A percentile compares a stretch with the other conserved stretches of the same genome.
Conservation (phyloP, 768 basidiomycete genomes). For the Panellus pusillus region DNA sequence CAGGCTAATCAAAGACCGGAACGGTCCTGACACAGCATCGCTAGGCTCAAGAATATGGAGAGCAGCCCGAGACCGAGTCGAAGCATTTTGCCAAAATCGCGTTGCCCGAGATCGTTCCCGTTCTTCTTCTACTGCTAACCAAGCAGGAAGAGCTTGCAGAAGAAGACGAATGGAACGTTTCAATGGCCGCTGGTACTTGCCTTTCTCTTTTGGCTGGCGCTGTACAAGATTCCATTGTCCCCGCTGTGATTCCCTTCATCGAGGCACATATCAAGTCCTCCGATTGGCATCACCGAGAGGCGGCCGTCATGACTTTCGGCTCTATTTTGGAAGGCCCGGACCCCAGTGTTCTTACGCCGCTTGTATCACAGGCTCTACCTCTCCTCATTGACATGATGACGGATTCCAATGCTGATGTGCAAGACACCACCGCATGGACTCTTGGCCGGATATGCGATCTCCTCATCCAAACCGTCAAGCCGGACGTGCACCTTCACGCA, state of each 20-base stretch:
- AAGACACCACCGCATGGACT: constrained; percentile 98
- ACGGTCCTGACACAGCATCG: not conserved
- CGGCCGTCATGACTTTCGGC: constrained; percentile 97
- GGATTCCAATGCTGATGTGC: constrained; percentile 81
- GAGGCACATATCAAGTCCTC: constrained; percentile 90
- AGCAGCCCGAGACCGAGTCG: constrained; percentile 81
- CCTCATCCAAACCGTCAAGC: constrained; percentile 82
- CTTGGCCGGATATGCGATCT: constrained; percentile 93
- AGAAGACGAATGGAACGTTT: constrained; percentile 98
- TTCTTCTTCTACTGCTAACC: constrained; percentile 83
- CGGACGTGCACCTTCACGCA: constrained; percentile 82
- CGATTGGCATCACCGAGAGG: constrained; percentile 96
- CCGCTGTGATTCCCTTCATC: constrained; percentile 95
- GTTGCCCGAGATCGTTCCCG: constrained; percentile 91
- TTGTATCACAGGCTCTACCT: constrained; percentile 92
- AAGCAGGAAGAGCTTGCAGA: constrained; percentile 96
- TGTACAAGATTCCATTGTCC: constrained; percentile 87
- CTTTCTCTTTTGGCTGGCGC: constrained; percentile 86
- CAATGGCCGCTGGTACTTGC: constrained; percentile 96
- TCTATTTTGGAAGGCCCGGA: constrained; percentile 97
- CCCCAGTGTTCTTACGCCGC: constrained; percentile 79
- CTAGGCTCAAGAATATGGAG: constrained; percentile 88
- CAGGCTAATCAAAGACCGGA: constrained; percentile 2
- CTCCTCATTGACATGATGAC: constrained; percentile 95
- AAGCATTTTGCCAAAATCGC: constrained; percentile 94